Percentiles rank a stretch among this genome's conserved stretches.
These are phyloP conservation scores for Gomphus bonarii DNA, from an alignment of 1,284 basidiomycete species.

Conservation along the genomic window DNA sequence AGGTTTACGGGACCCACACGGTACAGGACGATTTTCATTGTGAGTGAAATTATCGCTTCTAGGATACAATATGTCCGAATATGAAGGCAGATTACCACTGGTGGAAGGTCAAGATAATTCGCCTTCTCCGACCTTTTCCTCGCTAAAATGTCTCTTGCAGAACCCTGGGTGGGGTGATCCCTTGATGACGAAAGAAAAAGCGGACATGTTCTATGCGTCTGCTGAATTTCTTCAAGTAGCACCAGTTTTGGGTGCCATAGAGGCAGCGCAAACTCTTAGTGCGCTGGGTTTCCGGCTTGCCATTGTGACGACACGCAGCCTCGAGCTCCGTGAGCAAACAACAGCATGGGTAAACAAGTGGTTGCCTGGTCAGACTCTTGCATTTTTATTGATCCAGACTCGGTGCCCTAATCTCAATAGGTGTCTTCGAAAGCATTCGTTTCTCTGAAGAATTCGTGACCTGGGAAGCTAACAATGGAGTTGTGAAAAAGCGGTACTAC, in stretches of 20 bases:
- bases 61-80: slow-evolving; percentile 10
- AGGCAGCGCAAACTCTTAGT: slow-evolving; percentile 45
- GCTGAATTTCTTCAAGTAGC: slow-evolving; percentile 39
- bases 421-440: slow-evolving; percentile 55
- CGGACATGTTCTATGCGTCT: slow-evolving; percentile 48
- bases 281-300: slow-evolving; percentile 57
- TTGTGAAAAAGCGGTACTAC: slow-evolving; percentile 37
- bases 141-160: slow-evolving; percentile 22
- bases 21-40: slow-evolving; percentile 54
- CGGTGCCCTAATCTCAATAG: slow-evolving; percentile 19
- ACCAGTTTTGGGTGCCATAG: slow-evolving; percentile 56
- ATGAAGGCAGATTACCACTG: slow-evolving; percentile 45
- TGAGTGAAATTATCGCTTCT: slow-evolving; percentile 22
- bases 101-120: slow-evolving; percentile 40
- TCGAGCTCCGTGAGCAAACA: slow-evolving; percentile 46
- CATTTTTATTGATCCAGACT: not conserved
- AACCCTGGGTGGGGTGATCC: slow-evolving; percentile 67
- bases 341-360: slow-evolving; percentile 59
- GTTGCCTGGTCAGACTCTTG: slow-evolving; percentile 42
- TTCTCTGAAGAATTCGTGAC: slow-evolving; percentile 64
- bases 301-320: slow-evolving; percentile 65
- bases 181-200: slow-evolving; percentile 47
- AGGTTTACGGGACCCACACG: slow-evolving; percentile 43
- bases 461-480: slow-evolving; percentile 28
- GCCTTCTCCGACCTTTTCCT: not conserved